Evolutionary conservation across 495 filamentous ascomycete species (phyloP), one percentile per base, ranked within the genome.

Genomic region (Opeltia flavorubescens): DNA sequence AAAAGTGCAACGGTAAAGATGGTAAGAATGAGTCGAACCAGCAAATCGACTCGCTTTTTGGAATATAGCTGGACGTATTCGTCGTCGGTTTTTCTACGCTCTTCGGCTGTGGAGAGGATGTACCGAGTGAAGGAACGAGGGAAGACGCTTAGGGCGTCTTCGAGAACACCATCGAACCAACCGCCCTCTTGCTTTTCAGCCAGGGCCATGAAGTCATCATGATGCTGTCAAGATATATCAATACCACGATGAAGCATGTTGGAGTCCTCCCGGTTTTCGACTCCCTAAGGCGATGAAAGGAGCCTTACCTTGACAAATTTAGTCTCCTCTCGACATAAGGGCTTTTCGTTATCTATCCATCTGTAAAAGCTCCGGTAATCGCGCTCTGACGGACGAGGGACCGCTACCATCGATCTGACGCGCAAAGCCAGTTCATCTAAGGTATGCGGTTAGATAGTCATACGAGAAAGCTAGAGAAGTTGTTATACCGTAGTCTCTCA

Each of bases 131-230:
- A 4, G n/a, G 40, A 43, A 4, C 46, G 34, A 2, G 51, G 53
- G n/a, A 63, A 46, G 38, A 45, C 45, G 8, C 26, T 34, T n/a
- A 68, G 29, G 6, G 30, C 27, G 21, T 57, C 56, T 42, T 63
- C 64, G 5, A 68, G 49, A 0, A 57, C 15, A 13, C 55, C 58
- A 49, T 67, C 63, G 17, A 68, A 58, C 55, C 60, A 66, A 27
- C 60, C 52, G 39, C 46, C 42, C 42, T 65, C 64, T 40, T 60
- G 55, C 15, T 55, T 55, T 4, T 62, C 60, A 27, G 58, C 49
- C 3, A 68, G 46, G 1, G 62, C 57, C 2, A 68, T 57, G 21
- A 66, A 57, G 40, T 68, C 65, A 18, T 64, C 56, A 34, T 57
- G 44, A 33, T 59, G 46, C 20, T 61, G 35, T 21, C 13, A 25